A percentile compares a stretch with the other conserved stretches of the same genome.
Evolutionary conservation across 495 filamentous ascomycete species (phyloP).

Genomic region (Endocarpon pusillum): DNA sequence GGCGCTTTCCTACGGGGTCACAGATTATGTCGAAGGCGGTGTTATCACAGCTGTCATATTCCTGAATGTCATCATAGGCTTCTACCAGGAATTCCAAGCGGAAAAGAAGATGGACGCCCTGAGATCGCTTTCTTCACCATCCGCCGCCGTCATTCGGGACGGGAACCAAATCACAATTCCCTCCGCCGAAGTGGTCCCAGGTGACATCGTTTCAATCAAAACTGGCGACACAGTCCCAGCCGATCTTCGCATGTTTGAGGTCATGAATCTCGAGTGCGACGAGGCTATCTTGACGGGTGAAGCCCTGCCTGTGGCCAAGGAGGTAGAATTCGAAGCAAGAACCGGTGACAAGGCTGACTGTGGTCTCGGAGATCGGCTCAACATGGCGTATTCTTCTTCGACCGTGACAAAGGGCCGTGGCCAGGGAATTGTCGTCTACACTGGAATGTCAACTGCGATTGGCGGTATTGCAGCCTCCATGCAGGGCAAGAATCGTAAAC

Average conservation of each 20-base stretch:
- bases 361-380: conserved; percentile 43
- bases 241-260: conserved; percentile 60
- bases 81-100: conserved; percentile 69
- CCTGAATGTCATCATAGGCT: conserved; percentile 63
- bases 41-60: conserved; percentile 69
- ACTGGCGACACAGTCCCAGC: conserved; percentile 58
- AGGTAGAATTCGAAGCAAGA: conserved; percentile 16
- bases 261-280: conserved; percentile 60
- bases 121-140: conserved; percentile 58
- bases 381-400: conserved; percentile 53
- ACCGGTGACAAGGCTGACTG: conserved; percentile 32
- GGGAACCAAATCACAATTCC: conserved; percentile 46
- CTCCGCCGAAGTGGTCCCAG: conserved; percentile 60
- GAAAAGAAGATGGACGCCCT: conserved; percentile 79
- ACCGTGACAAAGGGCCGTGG: conserved; percentile 52
- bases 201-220: conserved; percentile 56
- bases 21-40: conserved; percentile 68
- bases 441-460: conserved; percentile 72
- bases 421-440: conserved; percentile 45
- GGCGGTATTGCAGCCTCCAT: conserved; percentile 66
- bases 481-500: conserved; percentile 38
- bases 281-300: conserved; percentile 61
- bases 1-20: conserved; percentile 63
- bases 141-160: conserved; percentile 59
- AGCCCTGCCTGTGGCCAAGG: conserved; percentile 44